Percentiles rank a stretch among this genome's conserved stretches.
phyloP scores from a whole-genome alignment of 129 eudicot genomes.

The Arctium lappa region DNA sequence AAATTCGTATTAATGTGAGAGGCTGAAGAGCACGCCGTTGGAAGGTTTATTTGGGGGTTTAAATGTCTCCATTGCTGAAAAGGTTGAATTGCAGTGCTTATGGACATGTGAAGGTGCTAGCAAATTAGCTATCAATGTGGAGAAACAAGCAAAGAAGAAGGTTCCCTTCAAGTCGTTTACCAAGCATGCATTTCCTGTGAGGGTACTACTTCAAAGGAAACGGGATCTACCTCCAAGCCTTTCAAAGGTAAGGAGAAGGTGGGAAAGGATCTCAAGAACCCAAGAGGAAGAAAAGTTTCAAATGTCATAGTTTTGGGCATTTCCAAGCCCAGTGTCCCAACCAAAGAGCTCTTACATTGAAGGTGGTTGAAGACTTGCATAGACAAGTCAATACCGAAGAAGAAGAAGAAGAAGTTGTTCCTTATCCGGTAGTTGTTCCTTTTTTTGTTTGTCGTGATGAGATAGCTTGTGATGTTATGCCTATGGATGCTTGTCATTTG shows the following conservation, averaged over 20 bases:
- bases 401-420: no score
- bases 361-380: no score
- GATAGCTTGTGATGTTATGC: no score
- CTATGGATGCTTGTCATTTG: no score
- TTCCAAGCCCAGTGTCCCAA: no score
- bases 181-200: neutral
- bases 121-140: neutral
- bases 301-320: no score
- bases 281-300: neutral
- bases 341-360: no score
- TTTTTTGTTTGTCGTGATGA: no score
- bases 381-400: no score
- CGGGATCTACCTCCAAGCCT: neutral
- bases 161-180: neutral
- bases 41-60: neutral
- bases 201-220: neutral
- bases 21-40: neutral
- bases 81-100: neutral
- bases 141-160: neutral
- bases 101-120: neutral
- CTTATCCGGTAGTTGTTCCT: no score
- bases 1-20: neutral
- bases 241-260: neutral
- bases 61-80: neutral
- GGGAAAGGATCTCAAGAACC: neutral